Evolutionary conservation across 306 rosid species (phyloP).

Genomic region (Glycine latifolia): DNA sequence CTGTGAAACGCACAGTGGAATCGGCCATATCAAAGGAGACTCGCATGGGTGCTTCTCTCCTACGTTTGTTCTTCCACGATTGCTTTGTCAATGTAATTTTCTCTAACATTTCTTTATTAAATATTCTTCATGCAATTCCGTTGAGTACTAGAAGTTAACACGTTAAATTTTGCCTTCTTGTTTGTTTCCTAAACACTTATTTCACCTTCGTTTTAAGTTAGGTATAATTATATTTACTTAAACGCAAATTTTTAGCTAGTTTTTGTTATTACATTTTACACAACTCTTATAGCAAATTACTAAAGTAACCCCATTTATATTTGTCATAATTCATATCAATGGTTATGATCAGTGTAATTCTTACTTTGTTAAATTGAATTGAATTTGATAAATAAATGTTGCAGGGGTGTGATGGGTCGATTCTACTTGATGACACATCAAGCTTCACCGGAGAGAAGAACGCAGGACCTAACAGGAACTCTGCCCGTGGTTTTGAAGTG

Average conservation of each 20-base stretch:
- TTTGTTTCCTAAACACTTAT: neutral
- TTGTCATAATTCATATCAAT: neutral
- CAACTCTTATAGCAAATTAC: neutral
- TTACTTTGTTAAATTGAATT: neutral
- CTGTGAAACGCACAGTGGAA: slow-evolving; percentile 61
- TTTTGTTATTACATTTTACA: neutral
- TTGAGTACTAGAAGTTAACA: neutral
- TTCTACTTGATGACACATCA: slow-evolving; percentile 81
- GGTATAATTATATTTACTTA: too few species aligned
- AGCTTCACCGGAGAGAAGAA: slow-evolving; percentile 80
- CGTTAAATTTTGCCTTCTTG: neutral
- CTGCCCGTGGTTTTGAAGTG: slow-evolving; percentile 81
- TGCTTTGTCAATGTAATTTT: slow-evolving; percentile 79
- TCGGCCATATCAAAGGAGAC: slow-evolving; percentile 72
- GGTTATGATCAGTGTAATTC: neutral
- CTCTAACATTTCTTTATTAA: neutral
- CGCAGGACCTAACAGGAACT: slow-evolving; percentile 72
- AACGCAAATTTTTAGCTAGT: neutral
- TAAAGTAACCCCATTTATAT: neutral
- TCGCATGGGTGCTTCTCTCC: slow-evolving; percentile 96
- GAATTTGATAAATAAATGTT: neutral
- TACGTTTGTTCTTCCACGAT: slow-evolving; percentile 90
- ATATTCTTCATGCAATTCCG: neutral
- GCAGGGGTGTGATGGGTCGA: slow-evolving; percentile 93
- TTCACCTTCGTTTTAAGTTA: too few species aligned